A percentile compares a stretch with the other conserved stretches of the same genome.
Conservation (phyloP, 345 rosid species). For the Stellera chamaejasme region DNA sequence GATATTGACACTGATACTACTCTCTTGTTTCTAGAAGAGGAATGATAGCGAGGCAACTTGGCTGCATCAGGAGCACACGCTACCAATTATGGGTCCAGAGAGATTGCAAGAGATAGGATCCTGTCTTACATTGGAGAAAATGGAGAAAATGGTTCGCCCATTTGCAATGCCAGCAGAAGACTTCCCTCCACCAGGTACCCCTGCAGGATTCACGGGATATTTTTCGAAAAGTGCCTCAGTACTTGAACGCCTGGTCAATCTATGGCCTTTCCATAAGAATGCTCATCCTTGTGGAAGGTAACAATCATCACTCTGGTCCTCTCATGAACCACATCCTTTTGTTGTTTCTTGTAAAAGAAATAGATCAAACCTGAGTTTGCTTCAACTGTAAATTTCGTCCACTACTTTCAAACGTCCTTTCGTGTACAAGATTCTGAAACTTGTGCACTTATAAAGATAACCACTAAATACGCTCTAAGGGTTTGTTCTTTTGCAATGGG, state of each 20-base stretch:
- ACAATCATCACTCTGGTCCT: background rate
- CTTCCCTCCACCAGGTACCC: conserved; percentile 84
- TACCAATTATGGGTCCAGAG: conserved; percentile 98
- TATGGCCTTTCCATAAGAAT: conserved; percentile 69
- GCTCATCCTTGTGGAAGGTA: conserved; percentile 35
- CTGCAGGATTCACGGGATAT: conserved; percentile 94
- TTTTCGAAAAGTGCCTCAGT: conserved; percentile 92
- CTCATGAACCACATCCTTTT: background rate
- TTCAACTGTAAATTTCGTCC: no score
- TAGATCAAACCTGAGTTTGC: no score
- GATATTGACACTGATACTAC: no score
- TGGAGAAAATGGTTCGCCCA: conserved; percentile 89
- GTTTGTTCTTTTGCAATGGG: no score
- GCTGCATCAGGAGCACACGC: conserved; percentile 85
- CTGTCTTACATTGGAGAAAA: conserved; percentile 74
- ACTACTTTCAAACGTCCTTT: no score
- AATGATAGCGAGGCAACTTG: conserved; percentile 58
- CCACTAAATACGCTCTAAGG: no score
- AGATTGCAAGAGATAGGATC: conserved; percentile 90
- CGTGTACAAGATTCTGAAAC: no score
- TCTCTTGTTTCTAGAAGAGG: conserved; percentile 23
- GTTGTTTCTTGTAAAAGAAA: background rate
- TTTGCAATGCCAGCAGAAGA: conserved; percentile 99
- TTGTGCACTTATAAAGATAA: no score
- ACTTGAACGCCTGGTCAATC: conserved; percentile 69